phyloP scores from a whole-genome alignment of 192 early-diverging fungal genomes.

The Dispira simplex region DNA sequence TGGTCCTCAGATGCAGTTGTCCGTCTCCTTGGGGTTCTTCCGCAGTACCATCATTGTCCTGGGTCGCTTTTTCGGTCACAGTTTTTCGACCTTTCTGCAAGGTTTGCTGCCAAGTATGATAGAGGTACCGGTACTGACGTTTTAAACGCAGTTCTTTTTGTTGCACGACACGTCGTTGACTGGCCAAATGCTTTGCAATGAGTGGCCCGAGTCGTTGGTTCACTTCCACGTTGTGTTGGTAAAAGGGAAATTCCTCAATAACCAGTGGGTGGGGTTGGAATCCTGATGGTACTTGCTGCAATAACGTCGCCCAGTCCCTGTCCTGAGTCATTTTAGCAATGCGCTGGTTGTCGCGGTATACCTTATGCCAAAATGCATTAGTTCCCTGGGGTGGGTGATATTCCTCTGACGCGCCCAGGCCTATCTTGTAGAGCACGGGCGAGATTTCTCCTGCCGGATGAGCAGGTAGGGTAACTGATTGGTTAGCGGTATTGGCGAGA shows the following conservation, averaged over 20 bases:
- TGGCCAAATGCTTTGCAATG: not conserved
- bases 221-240: not conserved
- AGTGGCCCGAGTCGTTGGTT: not conserved
- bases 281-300: not conserved
- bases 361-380: not conserved
- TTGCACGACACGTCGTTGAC: not conserved
- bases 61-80: not conserved
- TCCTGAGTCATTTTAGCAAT: not conserved
- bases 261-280: not conserved
- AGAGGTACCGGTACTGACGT: not conserved
- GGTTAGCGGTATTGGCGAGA: too few species aligned
- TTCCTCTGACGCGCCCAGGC: too few species aligned
- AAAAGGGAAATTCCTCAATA: conserved; percentile 3
- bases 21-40: not conserved
- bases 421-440: too few species aligned
- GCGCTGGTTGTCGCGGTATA: not conserved
- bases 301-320: not conserved
- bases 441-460: too few species aligned
- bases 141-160: not conserved
- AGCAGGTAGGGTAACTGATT: too few species aligned
- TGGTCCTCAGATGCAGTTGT: not conserved
- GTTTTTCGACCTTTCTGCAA: not conserved
- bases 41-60: not conserved
- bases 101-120: not conserved
- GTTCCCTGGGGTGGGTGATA: too few species aligned